Evolutionary conservation across 345 rosid species (phyloP), one percentile per base, ranked within the genome.

Genomic region (Cardiospermum halicacabum): DNA sequence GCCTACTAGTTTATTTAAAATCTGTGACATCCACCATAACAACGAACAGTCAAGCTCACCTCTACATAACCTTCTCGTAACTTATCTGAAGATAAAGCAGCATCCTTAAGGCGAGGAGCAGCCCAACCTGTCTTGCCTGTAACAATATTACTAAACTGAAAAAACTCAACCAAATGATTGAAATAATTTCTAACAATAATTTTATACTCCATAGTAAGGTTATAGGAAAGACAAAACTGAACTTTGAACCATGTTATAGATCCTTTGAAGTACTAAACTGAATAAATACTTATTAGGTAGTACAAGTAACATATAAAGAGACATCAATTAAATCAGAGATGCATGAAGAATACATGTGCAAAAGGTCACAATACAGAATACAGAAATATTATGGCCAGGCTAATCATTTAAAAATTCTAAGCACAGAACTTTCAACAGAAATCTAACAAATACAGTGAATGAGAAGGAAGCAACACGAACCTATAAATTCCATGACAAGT

Each of bases 51-150:
- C 24, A 8, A 37, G 60, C 76, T 47, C 64, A 91, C 99, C 99
- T 94, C 97, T 50, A 87, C 60, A 78, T 91, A 94, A 74, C 91
- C 71, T 82, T 94, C 99, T 0, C 97, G 96, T 65, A 94, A 69
- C 77, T 80, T 91, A 71, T 88, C 97, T 60, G 79, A 60, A 45
- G 99, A 89, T 72, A 94, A 70, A 26, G 82, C 81, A 69, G 99
- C 99, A 83, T 91, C 99, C 89, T 91, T 94, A 53, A 94, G 92
- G 63, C 97, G 97, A 26, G 99, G 99, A 47, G 99, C 97, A 50
- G 99, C 97, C 92, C 96, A 89, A 64, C 99, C 99, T 56, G 79
- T 65, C 71, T 81, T 87, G 56, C 99, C 97, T 94, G 73, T 49
- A 69, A 64, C 53, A 42, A 56, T 45, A 62, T 32, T 7, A 32